A percentile compares a stretch with the other conserved stretches of the same genome.
phyloP scores from a whole-genome alignment of 768 basidiomycete genomes.

The Suillus decipiens region DNA sequence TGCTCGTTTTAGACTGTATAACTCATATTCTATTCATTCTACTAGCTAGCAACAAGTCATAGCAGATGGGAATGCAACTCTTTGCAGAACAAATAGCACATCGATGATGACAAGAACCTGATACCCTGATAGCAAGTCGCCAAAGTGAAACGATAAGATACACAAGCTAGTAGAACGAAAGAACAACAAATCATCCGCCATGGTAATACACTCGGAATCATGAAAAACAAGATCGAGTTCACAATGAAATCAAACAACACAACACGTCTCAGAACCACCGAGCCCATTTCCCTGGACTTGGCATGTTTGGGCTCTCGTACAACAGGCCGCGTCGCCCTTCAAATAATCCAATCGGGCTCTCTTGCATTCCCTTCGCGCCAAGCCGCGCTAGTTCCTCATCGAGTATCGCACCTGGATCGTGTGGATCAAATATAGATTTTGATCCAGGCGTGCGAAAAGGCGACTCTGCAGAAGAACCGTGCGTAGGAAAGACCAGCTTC shows the following conservation, averaged over 20 bases:
- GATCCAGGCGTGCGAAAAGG: constrained; percentile 53
- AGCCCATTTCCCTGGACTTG: constrained; percentile 56
- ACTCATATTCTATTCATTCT: neutral
- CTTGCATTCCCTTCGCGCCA: constrained; percentile 42
- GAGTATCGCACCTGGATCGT: constrained; percentile 65
- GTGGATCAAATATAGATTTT: constrained; percentile 61
- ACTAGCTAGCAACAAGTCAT: neutral
- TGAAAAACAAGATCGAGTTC: constrained; percentile 4
- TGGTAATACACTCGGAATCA: constrained; percentile 3
- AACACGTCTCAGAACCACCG: constrained; percentile 46
- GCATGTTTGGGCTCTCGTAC: constrained; percentile 72
- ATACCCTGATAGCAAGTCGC: neutral
- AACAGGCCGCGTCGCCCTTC: constrained; percentile 58
- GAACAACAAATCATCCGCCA: neutral
- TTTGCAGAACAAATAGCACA: neutral
- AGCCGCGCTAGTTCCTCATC: constrained; percentile 72
- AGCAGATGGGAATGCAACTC: neutral
- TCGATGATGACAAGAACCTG: neutral
- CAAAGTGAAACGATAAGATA: constrained; percentile 3
- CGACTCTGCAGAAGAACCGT: constrained; percentile 34
- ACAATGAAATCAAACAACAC: constrained; percentile 4
- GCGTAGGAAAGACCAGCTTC: constrained; percentile 38
- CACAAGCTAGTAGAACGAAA: constrained; percentile 1
- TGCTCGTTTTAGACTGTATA: too few relatives aligned
- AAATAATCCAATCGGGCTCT: constrained; percentile 70